A percentile compares a stretch with the other conserved stretches of the same genome.
These are phyloP conservation scores for Sclerotinia subarctica DNA, from an alignment of 2,329 filamentous ascomycete species.

Conservation along the genomic window DNA sequence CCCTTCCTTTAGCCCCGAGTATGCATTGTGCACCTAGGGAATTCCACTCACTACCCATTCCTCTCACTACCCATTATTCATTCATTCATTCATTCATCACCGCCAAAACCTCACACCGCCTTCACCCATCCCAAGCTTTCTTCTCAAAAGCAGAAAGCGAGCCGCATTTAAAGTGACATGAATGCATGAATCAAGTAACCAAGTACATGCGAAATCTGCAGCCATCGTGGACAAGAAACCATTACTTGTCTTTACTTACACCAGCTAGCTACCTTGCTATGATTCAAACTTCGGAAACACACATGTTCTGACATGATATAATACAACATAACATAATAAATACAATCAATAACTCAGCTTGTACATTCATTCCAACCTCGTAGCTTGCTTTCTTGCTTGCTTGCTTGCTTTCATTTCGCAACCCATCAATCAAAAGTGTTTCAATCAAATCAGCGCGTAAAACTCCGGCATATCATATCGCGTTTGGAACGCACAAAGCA, in stretches of 20 bases:
- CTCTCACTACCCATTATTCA: too few species aligned
- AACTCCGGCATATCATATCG: background rate
- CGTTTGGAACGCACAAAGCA: constrained; percentile 3
- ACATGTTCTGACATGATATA: background rate
- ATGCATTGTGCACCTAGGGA: background rate
- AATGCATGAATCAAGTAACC: constrained; percentile 1
- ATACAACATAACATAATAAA: background rate
- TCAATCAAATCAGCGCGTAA: background rate
- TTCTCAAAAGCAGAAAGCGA: background rate
- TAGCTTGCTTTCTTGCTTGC: background rate
- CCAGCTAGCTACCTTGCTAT: too few species aligned
- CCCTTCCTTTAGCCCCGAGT: background rate
- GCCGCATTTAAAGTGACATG: background rate
- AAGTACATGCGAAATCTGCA: background rate
- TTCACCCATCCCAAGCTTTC: background rate
- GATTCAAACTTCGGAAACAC: background rate
- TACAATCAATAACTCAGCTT: background rate
- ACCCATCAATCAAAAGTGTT: background rate
- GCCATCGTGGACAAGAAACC: background rate
- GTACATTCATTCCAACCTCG: too few species aligned
- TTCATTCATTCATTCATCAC: background rate
- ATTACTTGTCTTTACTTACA: background rate
- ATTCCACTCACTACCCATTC: background rate
- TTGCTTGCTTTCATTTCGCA: background rate
- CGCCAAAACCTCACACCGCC: background rate